Evolutionary conservation across 1,284 basidiomycete genomes (phyloP).

Genomic region (Marasmius oreades): DNA sequence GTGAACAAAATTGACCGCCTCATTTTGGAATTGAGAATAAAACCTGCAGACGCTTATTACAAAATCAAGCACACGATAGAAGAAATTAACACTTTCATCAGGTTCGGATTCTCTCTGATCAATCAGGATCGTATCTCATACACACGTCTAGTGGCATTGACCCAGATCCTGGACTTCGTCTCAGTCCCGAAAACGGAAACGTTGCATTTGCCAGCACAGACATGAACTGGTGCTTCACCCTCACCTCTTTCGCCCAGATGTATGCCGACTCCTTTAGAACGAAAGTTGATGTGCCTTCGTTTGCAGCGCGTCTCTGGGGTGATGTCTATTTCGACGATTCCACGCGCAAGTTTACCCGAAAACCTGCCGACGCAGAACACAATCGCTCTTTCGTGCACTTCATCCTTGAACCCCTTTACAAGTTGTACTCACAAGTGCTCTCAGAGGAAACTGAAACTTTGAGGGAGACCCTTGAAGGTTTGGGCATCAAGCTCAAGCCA

Average conservation of each 20-base stretch:
- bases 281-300: conserved; percentile 59
- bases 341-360: conserved; percentile 86
- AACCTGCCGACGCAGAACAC: conserved; percentile 77
- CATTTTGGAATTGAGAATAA: conserved; percentile 94
- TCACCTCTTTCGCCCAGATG: conserved; percentile 93
- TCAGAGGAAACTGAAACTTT: conserved; percentile 88
- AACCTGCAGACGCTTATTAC: conserved; percentile 95
- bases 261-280: conserved; percentile 90
- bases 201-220: conserved; percentile 97
- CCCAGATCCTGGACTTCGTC: conserved; percentile 79
- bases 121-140: conserved; percentile 2
- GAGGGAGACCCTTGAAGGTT: conserved; percentile 72
- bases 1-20: conserved; percentile 98
- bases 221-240: conserved; percentile 97
- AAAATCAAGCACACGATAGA: conserved; percentile 99
- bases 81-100: conserved; percentile 95
- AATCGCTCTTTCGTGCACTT: conserved; percentile 94
- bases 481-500: conserved; percentile 89
- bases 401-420: conserved; percentile 95
- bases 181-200: conserved; percentile 95
- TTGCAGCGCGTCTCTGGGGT: conserved; percentile 93
- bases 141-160: conserved; percentile 71
- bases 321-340: conserved; percentile 93
- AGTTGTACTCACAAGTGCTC: conserved; percentile 93
- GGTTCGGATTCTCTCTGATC: conserved; percentile 40